These are phyloP conservation scores for Magnaporthiopsis incrustans DNA, from an alignment of 2,329 filamentous ascomycete species.

Conservation along the genomic window DNA sequence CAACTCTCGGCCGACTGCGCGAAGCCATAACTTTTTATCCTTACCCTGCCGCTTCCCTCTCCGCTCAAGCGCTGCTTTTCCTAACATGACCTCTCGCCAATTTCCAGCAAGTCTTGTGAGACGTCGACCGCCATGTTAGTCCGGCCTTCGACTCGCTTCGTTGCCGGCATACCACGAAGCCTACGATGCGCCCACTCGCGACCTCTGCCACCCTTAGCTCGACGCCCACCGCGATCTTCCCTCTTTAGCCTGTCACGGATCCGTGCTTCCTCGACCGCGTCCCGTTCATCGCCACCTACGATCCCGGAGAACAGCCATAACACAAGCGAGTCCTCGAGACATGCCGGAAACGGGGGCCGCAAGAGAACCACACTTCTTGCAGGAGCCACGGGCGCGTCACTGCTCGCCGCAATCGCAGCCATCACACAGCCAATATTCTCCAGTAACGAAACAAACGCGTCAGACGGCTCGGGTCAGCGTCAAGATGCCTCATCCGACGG, in stretches of 20 bases:
- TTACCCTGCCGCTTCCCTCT: neutral
- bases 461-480: neutral
- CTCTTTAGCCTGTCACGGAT: neutral
- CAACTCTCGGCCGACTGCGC: too few relatives aligned
- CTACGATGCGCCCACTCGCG: neutral
- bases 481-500: constrained; percentile 8
- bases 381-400: constrained; percentile 1
- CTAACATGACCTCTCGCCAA: neutral
- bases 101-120: neutral
- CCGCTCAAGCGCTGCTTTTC: neutral
- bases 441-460: neutral
- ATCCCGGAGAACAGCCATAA: neutral
- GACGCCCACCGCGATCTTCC: neutral
- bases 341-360: neutral
- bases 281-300: neutral
- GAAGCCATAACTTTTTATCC: too few relatives aligned
- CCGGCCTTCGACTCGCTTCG: too few relatives aligned
- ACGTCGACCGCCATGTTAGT: neutral
- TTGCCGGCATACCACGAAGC: neutral
- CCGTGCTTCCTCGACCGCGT: neutral
- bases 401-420: neutral
- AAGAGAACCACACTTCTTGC: constrained; percentile 1
- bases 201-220: neutral
- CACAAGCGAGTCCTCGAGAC: neutral
- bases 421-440: neutral